Percentiles rank a stretch among this genome's conserved stretches.
Conservation (phyloP, 345 rosid species). For the Populus simonii region DNA sequence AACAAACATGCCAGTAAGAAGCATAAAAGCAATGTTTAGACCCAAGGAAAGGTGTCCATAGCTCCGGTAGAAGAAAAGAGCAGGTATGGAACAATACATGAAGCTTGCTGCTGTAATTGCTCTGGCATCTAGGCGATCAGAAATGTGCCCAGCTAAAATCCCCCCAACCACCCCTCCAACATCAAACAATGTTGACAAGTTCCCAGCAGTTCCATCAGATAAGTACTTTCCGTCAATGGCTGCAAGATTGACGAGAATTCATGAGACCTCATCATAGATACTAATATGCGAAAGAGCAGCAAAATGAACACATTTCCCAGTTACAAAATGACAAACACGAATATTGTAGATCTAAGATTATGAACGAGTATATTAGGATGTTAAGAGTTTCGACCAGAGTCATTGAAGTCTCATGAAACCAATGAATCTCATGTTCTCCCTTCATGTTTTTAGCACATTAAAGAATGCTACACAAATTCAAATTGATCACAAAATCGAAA, state of each 20-base stretch:
- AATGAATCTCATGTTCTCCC: neutral
- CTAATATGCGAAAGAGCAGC: neutral
- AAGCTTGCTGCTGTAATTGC: conserved; percentile 93
- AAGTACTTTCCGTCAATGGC: conserved; percentile 83
- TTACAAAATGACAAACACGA: neutral
- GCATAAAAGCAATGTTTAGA: conserved; percentile 62
- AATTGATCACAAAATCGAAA: neutral
- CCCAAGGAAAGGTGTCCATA: conserved; percentile 71
- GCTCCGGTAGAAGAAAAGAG: conserved; percentile 72
- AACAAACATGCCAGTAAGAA: conserved; percentile 82
- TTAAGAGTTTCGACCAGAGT: neutral
- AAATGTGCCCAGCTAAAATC: conserved; percentile 87
- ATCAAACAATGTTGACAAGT: conserved; percentile 84
- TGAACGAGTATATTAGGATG: neutral
- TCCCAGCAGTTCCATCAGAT: conserved; percentile 70
- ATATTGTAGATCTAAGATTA: neutral
- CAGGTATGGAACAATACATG: conserved; percentile 90
- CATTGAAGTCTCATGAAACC: neutral
- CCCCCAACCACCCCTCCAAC: conserved; percentile 96
- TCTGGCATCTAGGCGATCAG: conserved; percentile 73
- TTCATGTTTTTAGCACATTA: neutral
- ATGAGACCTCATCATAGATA: neutral
- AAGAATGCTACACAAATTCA: neutral
- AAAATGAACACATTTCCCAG: neutral
- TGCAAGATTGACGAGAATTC: conserved; percentile 22